These are phyloP conservation scores for Leptoxyphium fumago DNA, from an alignment of 2,329 filamentous ascomycete genomes.

Conservation along the genomic window DNA sequence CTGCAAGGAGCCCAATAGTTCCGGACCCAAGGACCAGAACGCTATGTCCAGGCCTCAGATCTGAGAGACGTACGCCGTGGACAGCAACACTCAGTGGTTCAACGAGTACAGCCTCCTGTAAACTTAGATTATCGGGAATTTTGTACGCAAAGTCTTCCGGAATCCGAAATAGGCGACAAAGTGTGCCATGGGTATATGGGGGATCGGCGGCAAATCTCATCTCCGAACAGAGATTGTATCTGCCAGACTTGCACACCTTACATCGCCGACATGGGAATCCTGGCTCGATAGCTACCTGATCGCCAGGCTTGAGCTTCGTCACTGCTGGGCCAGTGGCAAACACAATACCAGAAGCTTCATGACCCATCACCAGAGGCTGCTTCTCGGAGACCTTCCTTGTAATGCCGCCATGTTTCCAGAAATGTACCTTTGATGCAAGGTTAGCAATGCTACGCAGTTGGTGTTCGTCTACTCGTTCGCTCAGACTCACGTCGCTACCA, in stretches of 20 bases:
- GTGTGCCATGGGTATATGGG: slow-evolving; percentile 20
- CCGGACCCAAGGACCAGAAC: slow-evolving; percentile 12
- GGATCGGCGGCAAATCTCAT: slow-evolving; percentile 6
- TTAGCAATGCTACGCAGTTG: slow-evolving; percentile 12
- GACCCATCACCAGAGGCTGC: slow-evolving; percentile 15
- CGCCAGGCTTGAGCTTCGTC: slow-evolving; percentile 12
- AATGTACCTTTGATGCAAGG: slow-evolving; percentile 18
- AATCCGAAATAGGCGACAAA: slow-evolving; percentile 32
- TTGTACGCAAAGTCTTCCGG: slow-evolving; percentile 32
- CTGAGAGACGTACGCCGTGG: slow-evolving; percentile 19
- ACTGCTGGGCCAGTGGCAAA: slow-evolving; percentile 12
- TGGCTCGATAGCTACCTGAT: slow-evolving; percentile 17
- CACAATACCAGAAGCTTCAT: slow-evolving; percentile 16
- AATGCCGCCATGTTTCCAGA: slow-evolving; percentile 29
- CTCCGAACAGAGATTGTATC: slow-evolving; percentile 5
- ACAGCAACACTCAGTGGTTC: slow-evolving; percentile 38
- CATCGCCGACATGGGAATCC: slow-evolving; percentile 12
- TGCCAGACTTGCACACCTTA: slow-evolving; percentile 4
- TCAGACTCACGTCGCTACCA: slow-evolving; percentile 9
- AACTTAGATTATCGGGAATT: slow-evolving; percentile 25
- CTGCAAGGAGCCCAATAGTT: slow-evolving; percentile 14
- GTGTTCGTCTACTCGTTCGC: neutral
- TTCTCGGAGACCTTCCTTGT: slow-evolving; percentile 24
- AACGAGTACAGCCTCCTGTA: slow-evolving; percentile 37
- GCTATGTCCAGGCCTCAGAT: slow-evolving; percentile 7